Evolutionary conservation across 306 rosid genomes (phyloP), one percentile per base, ranked within the genome.

Genomic region (Medicago arabica): DNA sequence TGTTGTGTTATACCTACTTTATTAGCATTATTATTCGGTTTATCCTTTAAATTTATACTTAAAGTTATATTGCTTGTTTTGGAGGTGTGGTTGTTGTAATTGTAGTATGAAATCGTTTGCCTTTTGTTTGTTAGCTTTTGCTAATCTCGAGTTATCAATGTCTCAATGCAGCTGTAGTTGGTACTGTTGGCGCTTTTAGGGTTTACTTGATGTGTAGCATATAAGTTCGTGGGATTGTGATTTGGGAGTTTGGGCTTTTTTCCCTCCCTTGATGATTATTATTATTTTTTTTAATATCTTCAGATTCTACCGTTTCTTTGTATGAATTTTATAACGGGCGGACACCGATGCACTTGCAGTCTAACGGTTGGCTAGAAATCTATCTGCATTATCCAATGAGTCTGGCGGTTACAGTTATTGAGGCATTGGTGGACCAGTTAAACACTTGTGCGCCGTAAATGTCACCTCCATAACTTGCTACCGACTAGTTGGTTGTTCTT

Each of bases 81-180:
- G 54, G 81, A 64, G 46, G 15, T 50, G 38, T 57, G 59, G 61
- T 50, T 61, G 59, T 60, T 61, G 60, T 41, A 34, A 58, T 18
- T 57, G 5, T 39, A 8, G 68, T 34, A 41, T 25, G 17, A 2
- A 44, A 28, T 25, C 14, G 23, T 43, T 67, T 59, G 47, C 49
- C 51, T 60, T 78, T 73, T 50, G 76, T 69, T 66, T 31, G 76
- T 78, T 72, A 54, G n/a, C 8, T 71, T 16, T 57, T 23, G n/a
- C 7, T 28, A 8, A 38, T 63, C 25, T 63, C 25, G 12, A 44
- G 41, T 34, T 15, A n/a, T 25, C 70, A 8, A 25, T 54, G 74
- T 41, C 23, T 17, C 60, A 2, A 23, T 69, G 73, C 71, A 18
- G 55, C n/a, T 12, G 38, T 6, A 34, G 76, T 60, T 25, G 64